Conservation (phyloP, 345 rosid species). For the Citrus glauca region DNA sequence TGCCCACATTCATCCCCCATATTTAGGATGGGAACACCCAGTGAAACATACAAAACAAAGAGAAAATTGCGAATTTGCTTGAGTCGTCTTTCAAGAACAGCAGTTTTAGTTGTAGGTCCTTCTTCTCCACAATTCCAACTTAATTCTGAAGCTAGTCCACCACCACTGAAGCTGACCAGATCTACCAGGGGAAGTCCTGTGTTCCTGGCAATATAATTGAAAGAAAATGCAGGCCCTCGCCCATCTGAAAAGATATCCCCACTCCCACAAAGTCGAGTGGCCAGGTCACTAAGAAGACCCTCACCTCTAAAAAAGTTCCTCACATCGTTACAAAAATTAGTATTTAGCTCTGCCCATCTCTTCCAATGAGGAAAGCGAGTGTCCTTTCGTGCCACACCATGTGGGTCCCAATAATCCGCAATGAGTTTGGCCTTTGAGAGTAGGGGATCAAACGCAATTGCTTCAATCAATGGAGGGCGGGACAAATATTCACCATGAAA, state of each 20-base stretch:
- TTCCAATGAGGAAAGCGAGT: slow-evolving; percentile 83
- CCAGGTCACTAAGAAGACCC: slow-evolving; percentile 66
- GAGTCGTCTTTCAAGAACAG: slow-evolving; percentile 74
- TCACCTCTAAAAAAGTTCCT: slow-evolving; percentile 75
- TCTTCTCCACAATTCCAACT: slow-evolving; percentile 98
- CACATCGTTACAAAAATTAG: slow-evolving; percentile 59
- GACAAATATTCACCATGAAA: slow-evolving; percentile 61
- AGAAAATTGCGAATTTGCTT: slow-evolving; percentile 84
- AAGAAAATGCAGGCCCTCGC: slow-evolving; percentile 85
- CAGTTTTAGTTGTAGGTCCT: slow-evolving; percentile 70
- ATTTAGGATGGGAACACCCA: slow-evolving; percentile 82
- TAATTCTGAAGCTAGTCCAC: slow-evolving; percentile 50
- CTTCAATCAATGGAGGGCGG: slow-evolving; percentile 84
- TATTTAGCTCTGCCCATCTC: slow-evolving; percentile 76
- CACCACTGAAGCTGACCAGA: slow-evolving; percentile 73
- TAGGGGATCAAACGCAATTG: slow-evolving; percentile 86
- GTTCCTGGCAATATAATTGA: slow-evolving; percentile 67
- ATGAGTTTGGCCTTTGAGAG: slow-evolving; percentile 71
- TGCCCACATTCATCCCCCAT: slow-evolving; percentile 97
- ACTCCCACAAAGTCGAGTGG: slow-evolving; percentile 90
- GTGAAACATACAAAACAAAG: slow-evolving; percentile 65
- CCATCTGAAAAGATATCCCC: slow-evolving; percentile 79
- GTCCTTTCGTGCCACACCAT: slow-evolving; percentile 32
- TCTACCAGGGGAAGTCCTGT: slow-evolving; percentile 86
- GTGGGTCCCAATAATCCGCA: slow-evolving; percentile 80